These are phyloP conservation scores for Athelia psychrophila DNA, from an alignment of 1,284 basidiomycete species.

Conservation along the genomic window DNA sequence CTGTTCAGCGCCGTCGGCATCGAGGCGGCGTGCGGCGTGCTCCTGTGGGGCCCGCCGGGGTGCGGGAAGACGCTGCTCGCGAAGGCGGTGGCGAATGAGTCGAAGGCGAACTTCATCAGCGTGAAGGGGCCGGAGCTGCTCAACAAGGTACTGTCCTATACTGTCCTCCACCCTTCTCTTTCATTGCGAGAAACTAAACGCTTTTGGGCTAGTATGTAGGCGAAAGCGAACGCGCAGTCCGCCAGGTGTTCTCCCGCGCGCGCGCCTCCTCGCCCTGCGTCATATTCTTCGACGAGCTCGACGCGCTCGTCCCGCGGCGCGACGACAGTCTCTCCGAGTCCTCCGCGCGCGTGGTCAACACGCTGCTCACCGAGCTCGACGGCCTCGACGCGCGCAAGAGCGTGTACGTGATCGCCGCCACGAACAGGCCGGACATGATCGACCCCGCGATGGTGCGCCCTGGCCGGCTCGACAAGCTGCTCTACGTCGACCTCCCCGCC, in stretches of 20 bases:
- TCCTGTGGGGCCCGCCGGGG: conserved; percentile 98
- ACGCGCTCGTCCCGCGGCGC: conserved; percentile 91
- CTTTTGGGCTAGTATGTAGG: conserved; percentile 81
- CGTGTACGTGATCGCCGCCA: conserved; percentile 96
- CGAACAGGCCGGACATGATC: conserved; percentile 98
- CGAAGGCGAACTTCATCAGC: conserved; percentile 92
- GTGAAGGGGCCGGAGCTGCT: conserved; percentile 96
- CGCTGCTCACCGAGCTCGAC: conserved; percentile 93
- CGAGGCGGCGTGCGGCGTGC: conserved; percentile 84
- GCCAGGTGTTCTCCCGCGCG: conserved; percentile 90
- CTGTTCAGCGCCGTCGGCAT: conserved; percentile 88
- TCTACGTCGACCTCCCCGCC: conserved; percentile 92
- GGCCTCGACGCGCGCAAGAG: conserved; percentile 88
- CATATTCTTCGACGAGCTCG: conserved; percentile 95
- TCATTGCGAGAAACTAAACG: background rate
- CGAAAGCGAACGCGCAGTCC: conserved; percentile 92
- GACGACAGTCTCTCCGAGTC: conserved; percentile 97
- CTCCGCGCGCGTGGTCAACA: conserved; percentile 96
- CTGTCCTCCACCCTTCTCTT: conserved; percentile 1
- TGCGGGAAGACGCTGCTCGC: conserved; percentile 96
- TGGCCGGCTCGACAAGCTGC: conserved; percentile 91
- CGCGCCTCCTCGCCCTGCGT: conserved; percentile 88
- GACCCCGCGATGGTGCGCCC: conserved; percentile 99
- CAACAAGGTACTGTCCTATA: conserved; percentile 83
- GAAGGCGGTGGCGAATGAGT: conserved; percentile 96